These are phyloP conservation scores for Immersiporthe knoxdaviesiana DNA, from an alignment of 2,329 filamentous ascomycete genomes.

Conservation along the genomic window DNA sequence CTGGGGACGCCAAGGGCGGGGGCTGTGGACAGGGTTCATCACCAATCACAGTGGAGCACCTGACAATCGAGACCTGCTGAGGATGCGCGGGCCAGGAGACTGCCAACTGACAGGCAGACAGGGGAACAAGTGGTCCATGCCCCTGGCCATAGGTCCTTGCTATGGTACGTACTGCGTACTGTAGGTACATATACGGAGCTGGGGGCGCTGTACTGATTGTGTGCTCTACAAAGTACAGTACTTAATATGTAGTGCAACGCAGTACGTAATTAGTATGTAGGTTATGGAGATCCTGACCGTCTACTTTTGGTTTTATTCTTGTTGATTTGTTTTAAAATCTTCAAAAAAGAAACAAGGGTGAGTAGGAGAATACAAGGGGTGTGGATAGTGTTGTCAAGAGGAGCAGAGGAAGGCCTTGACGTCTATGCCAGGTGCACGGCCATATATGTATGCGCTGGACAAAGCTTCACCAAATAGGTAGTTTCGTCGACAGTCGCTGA, in stretches of 20 bases:
- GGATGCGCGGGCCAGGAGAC: conserved; percentile 11
- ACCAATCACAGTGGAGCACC: not conserved
- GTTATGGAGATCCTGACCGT: no score
- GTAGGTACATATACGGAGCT: no score
- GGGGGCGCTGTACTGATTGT: not conserved
- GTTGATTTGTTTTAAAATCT: no score
- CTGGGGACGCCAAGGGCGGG: conserved; percentile 9
- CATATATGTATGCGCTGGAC: not conserved
- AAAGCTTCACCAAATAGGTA: not conserved
- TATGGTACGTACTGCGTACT: not conserved
- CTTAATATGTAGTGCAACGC: no score
- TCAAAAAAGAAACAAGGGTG: no score
- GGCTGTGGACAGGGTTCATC: not conserved
- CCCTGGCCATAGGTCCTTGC: not conserved
- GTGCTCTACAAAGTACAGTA: not conserved
- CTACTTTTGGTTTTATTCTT: no score
- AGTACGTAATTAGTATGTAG: no score
- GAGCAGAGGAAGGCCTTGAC: not conserved
- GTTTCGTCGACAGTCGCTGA: not conserved
- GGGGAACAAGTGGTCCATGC: conserved; percentile 18
- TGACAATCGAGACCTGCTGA: not conserved
- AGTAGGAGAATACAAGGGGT: no score
- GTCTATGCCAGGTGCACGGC: not conserved
- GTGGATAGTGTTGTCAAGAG: not conserved
- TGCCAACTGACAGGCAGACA: conserved; percentile 1